Conservation (phyloP, 2,329 filamentous ascomycete species). For the Paraconiothyrium sp. region DNA sequence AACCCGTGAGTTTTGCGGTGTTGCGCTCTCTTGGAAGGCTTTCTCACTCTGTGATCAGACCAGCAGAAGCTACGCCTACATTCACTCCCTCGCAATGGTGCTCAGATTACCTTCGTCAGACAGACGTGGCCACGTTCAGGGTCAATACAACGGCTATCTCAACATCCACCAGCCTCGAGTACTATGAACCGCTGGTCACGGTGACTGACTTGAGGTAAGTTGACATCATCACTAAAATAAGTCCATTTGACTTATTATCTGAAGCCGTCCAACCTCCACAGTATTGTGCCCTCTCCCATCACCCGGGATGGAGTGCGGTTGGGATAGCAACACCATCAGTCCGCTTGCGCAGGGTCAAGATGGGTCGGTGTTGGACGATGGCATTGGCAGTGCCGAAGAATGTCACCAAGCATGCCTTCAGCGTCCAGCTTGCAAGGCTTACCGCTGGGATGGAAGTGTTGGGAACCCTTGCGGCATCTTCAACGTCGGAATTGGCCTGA, state of each 20-base stretch:
- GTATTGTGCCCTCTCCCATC: constrained; percentile 25
- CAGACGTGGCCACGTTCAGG: constrained; percentile 16
- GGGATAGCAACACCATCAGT: constrained; percentile 25
- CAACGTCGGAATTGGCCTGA: constrained; percentile 26
- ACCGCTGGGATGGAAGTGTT: constrained; percentile 18
- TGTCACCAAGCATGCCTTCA: constrained; percentile 31
- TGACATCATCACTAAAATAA: background rate
- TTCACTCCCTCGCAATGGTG: constrained; percentile 27
- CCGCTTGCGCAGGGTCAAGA: constrained; percentile 26
- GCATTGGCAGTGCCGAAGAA: constrained; percentile 18
- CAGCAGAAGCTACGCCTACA: constrained; percentile 25
- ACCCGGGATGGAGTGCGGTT: constrained; percentile 26
- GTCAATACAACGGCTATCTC: constrained; percentile 15
- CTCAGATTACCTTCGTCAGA: constrained; percentile 23
- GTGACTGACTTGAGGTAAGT: constrained; percentile 23
- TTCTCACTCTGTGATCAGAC: constrained; percentile 15
- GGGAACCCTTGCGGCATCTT: constrained; percentile 24
- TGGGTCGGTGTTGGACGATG: constrained; percentile 21
- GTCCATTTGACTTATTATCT: background rate
- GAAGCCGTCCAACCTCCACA: constrained; percentile 30
- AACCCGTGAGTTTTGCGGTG: constrained; percentile 24
- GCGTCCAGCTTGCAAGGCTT: constrained; percentile 23
- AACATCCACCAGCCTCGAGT: constrained; percentile 23
- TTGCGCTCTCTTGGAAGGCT: background rate
- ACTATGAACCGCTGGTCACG: constrained; percentile 25